phyloP scores from a whole-genome alignment of 495 filamentous ascomycete species.

The Thermothielavioides terrestris region DNA sequence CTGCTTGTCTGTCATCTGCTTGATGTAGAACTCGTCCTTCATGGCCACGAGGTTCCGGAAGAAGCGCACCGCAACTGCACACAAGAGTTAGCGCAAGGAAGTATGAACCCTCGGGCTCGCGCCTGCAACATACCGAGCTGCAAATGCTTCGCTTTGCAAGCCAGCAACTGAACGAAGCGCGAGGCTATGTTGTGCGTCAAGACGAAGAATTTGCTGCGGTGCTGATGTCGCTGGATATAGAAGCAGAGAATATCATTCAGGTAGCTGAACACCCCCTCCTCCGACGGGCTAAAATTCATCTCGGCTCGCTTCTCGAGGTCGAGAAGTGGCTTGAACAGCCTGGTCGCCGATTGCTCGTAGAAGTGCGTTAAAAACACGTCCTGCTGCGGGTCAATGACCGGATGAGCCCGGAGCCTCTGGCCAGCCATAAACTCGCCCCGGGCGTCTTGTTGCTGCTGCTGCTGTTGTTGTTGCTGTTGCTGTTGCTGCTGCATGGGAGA shows the following conservation, averaged over 20 bases:
- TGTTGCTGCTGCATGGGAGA: slow-evolving; percentile 23
- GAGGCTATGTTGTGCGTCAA: slow-evolving; percentile 68
- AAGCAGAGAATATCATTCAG: slow-evolving; percentile 93
- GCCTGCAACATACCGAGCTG: slow-evolving; percentile 69
- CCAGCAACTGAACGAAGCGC: slow-evolving; percentile 74
- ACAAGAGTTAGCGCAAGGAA: not conserved
- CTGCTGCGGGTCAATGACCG: slow-evolving; percentile 58
- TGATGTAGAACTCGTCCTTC: slow-evolving; percentile 87
- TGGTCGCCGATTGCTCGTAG: slow-evolving; percentile 81
- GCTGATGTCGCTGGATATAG: slow-evolving; percentile 81
- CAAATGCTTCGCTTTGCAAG: slow-evolving; percentile 82
- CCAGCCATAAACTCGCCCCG: slow-evolving; percentile 51
- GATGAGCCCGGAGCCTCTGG: slow-evolving; percentile 48
- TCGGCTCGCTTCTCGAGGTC: slow-evolving; percentile 60
- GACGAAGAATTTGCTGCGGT: slow-evolving; percentile 82
- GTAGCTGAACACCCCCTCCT: slow-evolving; percentile 82
- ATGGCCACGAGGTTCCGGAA: slow-evolving; percentile 81
- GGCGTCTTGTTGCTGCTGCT: slow-evolving; percentile 38
- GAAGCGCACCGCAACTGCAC: slow-evolving; percentile 79
- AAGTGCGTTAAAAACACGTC: slow-evolving; percentile 78
- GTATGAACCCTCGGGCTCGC: not conserved
- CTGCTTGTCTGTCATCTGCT: slow-evolving; percentile 72
- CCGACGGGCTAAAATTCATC: slow-evolving; percentile 54
- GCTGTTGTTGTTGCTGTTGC: slow-evolving; percentile 4
- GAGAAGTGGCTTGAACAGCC: slow-evolving; percentile 79